These are phyloP conservation scores for Sporothrix brunneoviolacea DNA, from an alignment of 2,329 filamentous ascomycete species.

Conservation along the genomic window DNA sequence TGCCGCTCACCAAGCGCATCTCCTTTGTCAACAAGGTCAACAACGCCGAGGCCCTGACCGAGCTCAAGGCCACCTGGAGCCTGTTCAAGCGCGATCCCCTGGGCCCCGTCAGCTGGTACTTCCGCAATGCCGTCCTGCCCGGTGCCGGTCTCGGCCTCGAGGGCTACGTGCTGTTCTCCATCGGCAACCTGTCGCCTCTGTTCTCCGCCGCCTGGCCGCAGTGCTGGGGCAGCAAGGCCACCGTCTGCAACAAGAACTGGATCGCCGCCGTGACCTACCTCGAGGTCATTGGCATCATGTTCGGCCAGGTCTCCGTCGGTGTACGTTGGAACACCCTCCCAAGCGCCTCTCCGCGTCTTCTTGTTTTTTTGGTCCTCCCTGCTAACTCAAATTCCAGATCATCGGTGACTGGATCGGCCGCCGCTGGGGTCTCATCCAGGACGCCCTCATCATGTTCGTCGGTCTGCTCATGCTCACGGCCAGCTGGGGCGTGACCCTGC, in stretches of 20 bases:
- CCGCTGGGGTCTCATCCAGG: slow-evolving; percentile 92
- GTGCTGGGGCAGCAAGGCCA: slow-evolving; percentile 61
- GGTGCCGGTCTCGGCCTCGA: slow-evolving; percentile 89
- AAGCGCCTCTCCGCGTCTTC: background rate
- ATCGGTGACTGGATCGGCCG: slow-evolving; percentile 73
- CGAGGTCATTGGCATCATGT: slow-evolving; percentile 90
- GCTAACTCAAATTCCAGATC: slow-evolving; percentile 29
- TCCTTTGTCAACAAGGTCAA: slow-evolving; percentile 73
- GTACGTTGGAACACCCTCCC: slow-evolving; percentile 35
- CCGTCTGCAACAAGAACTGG: slow-evolving; percentile 73
- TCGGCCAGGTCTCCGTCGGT: slow-evolving; percentile 84
- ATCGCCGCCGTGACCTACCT: slow-evolving; percentile 79
- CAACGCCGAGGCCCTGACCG: slow-evolving; percentile 58
- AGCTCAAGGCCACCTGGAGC: slow-evolving; percentile 58
- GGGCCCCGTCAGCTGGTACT: slow-evolving; percentile 77
- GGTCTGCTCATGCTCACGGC: slow-evolving; percentile 88
- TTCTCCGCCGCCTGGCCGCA: slow-evolving; percentile 67
- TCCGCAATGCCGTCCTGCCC: slow-evolving; percentile 83
- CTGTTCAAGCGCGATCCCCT: slow-evolving; percentile 87
- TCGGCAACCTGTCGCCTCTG: slow-evolving; percentile 82
- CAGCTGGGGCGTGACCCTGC: slow-evolving; percentile 76
- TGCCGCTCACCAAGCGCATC: slow-evolving; percentile 62
- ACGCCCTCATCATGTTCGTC: slow-evolving; percentile 88
- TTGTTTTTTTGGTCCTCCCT: background rate
- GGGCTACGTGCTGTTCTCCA: slow-evolving; percentile 95